Conservation (phyloP, 148 eudicot genomes). For the Agrostemma githago region DNA sequence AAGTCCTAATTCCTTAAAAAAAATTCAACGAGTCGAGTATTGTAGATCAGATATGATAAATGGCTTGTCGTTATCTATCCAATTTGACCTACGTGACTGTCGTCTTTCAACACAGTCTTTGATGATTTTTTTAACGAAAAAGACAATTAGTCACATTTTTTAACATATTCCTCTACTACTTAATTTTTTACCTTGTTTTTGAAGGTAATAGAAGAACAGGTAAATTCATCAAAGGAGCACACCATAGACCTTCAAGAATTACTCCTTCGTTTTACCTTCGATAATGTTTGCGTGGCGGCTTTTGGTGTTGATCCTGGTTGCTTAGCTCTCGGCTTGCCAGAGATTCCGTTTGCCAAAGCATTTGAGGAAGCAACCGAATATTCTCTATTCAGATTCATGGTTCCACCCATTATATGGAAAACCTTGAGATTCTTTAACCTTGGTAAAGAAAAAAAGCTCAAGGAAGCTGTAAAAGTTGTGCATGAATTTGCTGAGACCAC, state of each 20-base stretch:
- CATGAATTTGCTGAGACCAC: constrained; percentile 52
- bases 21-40: no score
- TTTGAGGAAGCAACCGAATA: constrained; percentile 57
- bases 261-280: constrained; percentile 53
- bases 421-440: constrained; percentile 31
- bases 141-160: no score
- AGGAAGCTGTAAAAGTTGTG: constrained; percentile 33
- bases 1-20: no score
- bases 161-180: no score
- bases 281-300: constrained; percentile 50
- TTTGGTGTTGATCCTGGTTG: constrained; percentile 57
- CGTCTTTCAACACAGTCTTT: no score
- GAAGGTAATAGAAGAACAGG: constrained; percentile 33
- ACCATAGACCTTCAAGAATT: constrained; percentile 51
- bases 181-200: neutral
- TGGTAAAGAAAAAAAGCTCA: constrained; percentile 38
- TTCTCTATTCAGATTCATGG: constrained; percentile 42
- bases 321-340: constrained; percentile 36
- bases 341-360: constrained; percentile 51
- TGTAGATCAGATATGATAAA: no score
- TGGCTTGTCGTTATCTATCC: no score
- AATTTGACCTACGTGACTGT: no score
- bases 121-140: no score
- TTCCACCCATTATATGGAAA: constrained; percentile 50
- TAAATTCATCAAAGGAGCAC: constrained; percentile 7